These are phyloP conservation scores for Hymenoscyphus fructigenus DNA, from an alignment of 2,329 filamentous ascomycete genomes.

Conservation along the genomic window DNA sequence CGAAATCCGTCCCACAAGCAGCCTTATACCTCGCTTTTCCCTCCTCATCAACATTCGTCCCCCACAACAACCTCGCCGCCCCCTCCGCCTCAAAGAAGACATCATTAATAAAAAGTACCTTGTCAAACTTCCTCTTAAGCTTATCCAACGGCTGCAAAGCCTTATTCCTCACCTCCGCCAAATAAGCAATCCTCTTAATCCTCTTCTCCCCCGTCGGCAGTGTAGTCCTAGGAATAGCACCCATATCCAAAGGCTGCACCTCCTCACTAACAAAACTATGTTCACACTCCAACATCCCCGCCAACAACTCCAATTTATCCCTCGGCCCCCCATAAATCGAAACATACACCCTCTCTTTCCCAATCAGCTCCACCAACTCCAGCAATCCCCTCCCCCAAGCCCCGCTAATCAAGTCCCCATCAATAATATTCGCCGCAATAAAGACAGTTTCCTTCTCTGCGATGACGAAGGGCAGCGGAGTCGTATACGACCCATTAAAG, in stretches of 20 bases:
- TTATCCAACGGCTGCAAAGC: constrained; percentile 63
- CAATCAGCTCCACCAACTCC: constrained; percentile 63
- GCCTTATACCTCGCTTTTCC: constrained; percentile 61
- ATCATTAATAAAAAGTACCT: constrained; percentile 67
- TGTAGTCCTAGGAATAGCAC: constrained; percentile 56
- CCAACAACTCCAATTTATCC: constrained; percentile 53
- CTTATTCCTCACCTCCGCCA: constrained; percentile 71
- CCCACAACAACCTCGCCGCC: constrained; percentile 59
- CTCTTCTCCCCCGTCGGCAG: constrained; percentile 61
- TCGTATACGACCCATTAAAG: constrained; percentile 46
- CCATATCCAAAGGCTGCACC: constrained; percentile 50
- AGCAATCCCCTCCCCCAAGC: constrained; percentile 63
- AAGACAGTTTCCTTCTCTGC: constrained; percentile 63
- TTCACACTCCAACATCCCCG: constrained; percentile 46
- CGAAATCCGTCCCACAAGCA: constrained; percentile 70
- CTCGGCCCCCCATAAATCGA: constrained; percentile 67
- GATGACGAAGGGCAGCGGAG: constrained; percentile 44
- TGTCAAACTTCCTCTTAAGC: constrained; percentile 48
- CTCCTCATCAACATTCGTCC: constrained; percentile 51
- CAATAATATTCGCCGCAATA: constrained; percentile 70
- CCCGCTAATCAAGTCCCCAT: constrained; percentile 62
- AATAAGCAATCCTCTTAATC: constrained; percentile 71
- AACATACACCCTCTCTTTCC: constrained; percentile 65
- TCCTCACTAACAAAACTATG: constrained; percentile 59
- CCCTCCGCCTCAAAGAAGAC: constrained; percentile 53